Percentiles rank a stretch among this genome's conserved stretches.
phyloP scores from a whole-genome alignment of 345 rosid species.

The Laguncularia racemosa region DNA sequence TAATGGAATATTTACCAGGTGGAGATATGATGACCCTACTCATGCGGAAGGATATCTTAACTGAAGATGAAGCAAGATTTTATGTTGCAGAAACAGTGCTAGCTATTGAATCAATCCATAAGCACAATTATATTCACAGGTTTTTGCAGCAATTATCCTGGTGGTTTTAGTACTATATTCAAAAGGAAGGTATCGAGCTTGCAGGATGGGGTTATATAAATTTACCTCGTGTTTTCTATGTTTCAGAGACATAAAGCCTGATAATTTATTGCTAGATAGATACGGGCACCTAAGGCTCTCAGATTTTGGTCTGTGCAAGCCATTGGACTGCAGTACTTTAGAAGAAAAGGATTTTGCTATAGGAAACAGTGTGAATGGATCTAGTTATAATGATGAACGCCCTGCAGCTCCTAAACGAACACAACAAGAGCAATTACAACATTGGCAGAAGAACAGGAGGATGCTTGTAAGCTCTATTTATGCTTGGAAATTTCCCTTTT shows the following conservation, averaged over 20 bases:
- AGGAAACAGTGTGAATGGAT: slow-evolving; percentile 30
- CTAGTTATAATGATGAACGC: slow-evolving; percentile 30
- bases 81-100: slow-evolving; percentile 83
- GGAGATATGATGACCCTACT: slow-evolving; percentile 98
- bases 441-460: slow-evolving; percentile 95
- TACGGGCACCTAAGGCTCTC: slow-evolving; percentile 81
- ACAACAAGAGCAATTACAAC: slow-evolving; percentile 79
- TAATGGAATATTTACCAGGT: slow-evolving; percentile 95
- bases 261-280: slow-evolving; percentile 85
- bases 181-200: background rate
- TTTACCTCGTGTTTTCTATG: slow-evolving; percentile 10
- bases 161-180: background rate
- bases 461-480: slow-evolving; percentile 52
- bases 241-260: slow-evolving; percentile 88
- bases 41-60: slow-evolving; percentile 91
- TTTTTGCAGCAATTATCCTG: slow-evolving; percentile 14
- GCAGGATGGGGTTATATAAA: slow-evolving; percentile 2
- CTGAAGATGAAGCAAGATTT: slow-evolving; percentile 82
- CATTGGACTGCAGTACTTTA: slow-evolving; percentile 75
- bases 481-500: slow-evolving; percentile 17
- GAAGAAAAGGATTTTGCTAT: slow-evolving; percentile 63
- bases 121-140: slow-evolving; percentile 92
- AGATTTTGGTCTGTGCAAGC: slow-evolving; percentile 95
- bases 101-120: slow-evolving; percentile 91
- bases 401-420: slow-evolving; percentile 58